A percentile compares a stretch with the other conserved stretches of the same genome.
These are phyloP conservation scores for Nothophytophthora sp. DNA, from an alignment of 352 stramenopile species.

Conservation along the genomic window DNA sequence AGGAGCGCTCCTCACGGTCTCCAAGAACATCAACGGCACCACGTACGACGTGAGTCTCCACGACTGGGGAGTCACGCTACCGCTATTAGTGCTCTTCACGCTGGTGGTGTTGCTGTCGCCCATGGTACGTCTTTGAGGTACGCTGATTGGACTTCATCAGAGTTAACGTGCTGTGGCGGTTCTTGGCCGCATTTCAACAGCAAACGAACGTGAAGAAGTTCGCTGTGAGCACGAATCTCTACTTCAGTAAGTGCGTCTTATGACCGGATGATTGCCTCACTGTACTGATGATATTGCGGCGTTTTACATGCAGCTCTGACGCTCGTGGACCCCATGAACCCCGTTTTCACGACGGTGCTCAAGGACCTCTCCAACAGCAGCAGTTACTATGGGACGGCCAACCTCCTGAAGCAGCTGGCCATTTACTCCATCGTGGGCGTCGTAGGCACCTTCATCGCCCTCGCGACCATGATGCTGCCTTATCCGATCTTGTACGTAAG, in stretches of 20 bases:
- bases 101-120: slow-evolving; percentile 60
- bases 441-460: slow-evolving; percentile 62
- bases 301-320: slow-evolving; percentile 45
- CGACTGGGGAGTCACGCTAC: slow-evolving; percentile 57
- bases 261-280: background rate
- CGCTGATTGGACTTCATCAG: background rate
- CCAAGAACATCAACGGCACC: slow-evolving; percentile 48
- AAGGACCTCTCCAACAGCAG: slow-evolving; percentile 52
- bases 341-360: slow-evolving; percentile 45
- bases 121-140: slow-evolving; percentile 31
- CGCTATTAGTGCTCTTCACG: slow-evolving; percentile 68
- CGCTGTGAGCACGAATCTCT: slow-evolving; percentile 72
- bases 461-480: slow-evolving; percentile 58
- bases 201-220: slow-evolving; percentile 81
- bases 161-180: slow-evolving; percentile 2
- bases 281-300: background rate
- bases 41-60: slow-evolving; percentile 68
- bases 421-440: slow-evolving; percentile 74
- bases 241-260: slow-evolving; percentile 55
- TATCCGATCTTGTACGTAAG: slow-evolving; percentile 62
- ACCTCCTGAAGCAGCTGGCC: slow-evolving; percentile 65
- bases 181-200: slow-evolving; percentile 9
- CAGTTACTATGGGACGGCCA: slow-evolving; percentile 44
- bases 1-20: slow-evolving; percentile 39
- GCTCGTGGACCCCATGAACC: slow-evolving; percentile 70